Evolutionary conservation across 768 basidiomycete genomes (phyloP), one percentile per base, ranked within the genome.

Genomic region (Crassisporium funariophilum): DNA sequence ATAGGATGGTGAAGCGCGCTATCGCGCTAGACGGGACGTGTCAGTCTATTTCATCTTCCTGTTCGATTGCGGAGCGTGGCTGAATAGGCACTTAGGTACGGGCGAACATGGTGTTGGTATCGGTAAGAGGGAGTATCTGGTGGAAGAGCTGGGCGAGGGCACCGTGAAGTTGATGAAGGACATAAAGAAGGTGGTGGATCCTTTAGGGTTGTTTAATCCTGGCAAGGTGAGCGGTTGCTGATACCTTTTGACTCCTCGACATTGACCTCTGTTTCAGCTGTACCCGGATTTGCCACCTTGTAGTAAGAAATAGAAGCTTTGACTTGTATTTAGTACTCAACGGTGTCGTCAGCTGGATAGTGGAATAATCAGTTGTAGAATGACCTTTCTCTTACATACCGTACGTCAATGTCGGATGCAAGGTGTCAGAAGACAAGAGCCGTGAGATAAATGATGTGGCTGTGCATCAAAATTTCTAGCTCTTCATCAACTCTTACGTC

Each of bases 81-180:
- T 27, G 22, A 34, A 16, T 17, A 34, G 6, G 20, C 21, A 35
- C 46, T 15, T 16, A 85, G 84, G 83, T 54, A 86, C 84, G 0
- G 88, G 88, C 3, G 91, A 94, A 57, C 91, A 94, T 58, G 92
- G 91, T 2, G 88, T 94, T 5, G 92, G 91, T 0, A 71, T 93
- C 8, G 91, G 91, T 4, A 94, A 94, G 71, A 81, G 79, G 48
- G 75, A 85, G 49, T 95, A 85, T 59, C 74, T 97, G n/a, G 74
- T 78, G 11, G 77, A 84, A 31, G 94, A 97, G 59, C 75, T 97
- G 0, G 93, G 94, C 0, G 72, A 72, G 19, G 90, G 88, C 2
- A 95, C 94, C 0, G 86, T 95, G 7, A 76, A 78, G 39, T 63
- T 95, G 19, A 94, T 95, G 91, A 85, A 87, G 67, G 77, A 74